Evolutionary conservation across 164 flowering plant genomes (phyloP), one percentile per base, ranked within the genome.

Genomic region (Magnolia sinica): DNA sequence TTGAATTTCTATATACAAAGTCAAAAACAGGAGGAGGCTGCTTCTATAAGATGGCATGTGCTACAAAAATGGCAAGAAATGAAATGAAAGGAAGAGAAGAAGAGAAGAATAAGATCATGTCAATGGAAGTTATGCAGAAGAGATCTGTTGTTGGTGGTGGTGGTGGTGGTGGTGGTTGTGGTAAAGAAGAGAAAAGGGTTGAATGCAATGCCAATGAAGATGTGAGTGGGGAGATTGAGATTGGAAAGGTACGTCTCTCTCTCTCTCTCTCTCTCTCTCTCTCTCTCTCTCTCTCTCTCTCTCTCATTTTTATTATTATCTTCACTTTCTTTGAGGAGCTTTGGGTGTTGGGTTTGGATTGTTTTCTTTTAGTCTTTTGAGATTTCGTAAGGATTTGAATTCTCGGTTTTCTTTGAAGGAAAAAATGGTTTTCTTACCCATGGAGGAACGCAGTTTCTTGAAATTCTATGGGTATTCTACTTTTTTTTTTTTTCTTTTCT

Each of bases 111-210:
- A 6, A 22, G 71, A 49, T 31, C 66, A 37, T 55, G 61, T 68
- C 50, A 9, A 82, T 82, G 85, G 85, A 82, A 37, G 71, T 73
- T 22, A 6, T 73, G 52, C 49, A 66, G 59, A 77, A 75, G 64
- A 75, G 73, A 76, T 76, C 81, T 76, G 70, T 51, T 71, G 31
- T 58, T 24, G 61, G 0, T 19, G 50, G 3, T n/a, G 59, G 29
- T 19, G 50, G 3, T n/a, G 59, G 29, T 50, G 59, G 64, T 55
- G 73, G 61, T 23, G 71, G 13, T 58, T 61, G 31, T 27, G 50
- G 71, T 64, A 76, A 64, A 64, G 82, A 79, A 71, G 82, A 79
- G 70, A 81, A 79, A 76, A 75, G 73, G 65, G 63, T 10, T 24
- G 55, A 51, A n/a, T 64, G 67, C 29, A 64, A 24, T 76, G 73